Percentiles rank a stretch among this genome's conserved stretches.
Conservation (phyloP, 352 stramenopile species). For the Phytophthora syringae region DNA sequence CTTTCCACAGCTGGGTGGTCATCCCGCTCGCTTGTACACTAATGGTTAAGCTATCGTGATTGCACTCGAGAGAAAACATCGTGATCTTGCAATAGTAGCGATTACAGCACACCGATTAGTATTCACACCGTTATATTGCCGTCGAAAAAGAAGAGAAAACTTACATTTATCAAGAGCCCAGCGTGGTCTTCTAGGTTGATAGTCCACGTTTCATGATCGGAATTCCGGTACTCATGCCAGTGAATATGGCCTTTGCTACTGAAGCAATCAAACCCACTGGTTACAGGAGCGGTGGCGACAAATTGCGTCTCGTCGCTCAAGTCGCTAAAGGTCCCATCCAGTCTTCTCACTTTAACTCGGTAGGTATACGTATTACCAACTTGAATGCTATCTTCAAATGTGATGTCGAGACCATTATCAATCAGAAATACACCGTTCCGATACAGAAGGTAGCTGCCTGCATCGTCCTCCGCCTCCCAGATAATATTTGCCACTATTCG, state of each 20-base stretch:
- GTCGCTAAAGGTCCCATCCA: slow-evolving; percentile 25
- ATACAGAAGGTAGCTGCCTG: slow-evolving; percentile 44
- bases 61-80: slow-evolving; percentile 64
- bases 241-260: slow-evolving; percentile 42
- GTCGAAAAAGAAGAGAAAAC: neutral
- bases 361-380: slow-evolving; percentile 52
- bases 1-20: slow-evolving; percentile 46
- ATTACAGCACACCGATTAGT: slow-evolving; percentile 8
- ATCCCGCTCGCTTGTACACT: slow-evolving; percentile 12
- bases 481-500: slow-evolving; percentile 35
- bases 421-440: slow-evolving; percentile 33
- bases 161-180: slow-evolving; percentile 48
- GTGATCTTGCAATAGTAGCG: slow-evolving; percentile 29
- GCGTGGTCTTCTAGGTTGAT: slow-evolving; percentile 34
- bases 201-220: slow-evolving; percentile 43
- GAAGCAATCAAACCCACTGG: slow-evolving; percentile 36
- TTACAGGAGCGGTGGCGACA: slow-evolving; percentile 6
- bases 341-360: slow-evolving; percentile 29
- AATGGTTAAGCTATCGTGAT: slow-evolving; percentile 55
- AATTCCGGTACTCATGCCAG: slow-evolving; percentile 49
- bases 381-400: slow-evolving; percentile 44
- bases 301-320: slow-evolving; percentile 44
- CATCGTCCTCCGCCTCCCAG: slow-evolving; percentile 38
- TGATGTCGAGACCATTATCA: slow-evolving; percentile 35
- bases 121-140: neutral